Evolutionary conservation across 2,329 filamentous ascomycete genomes (phyloP), one percentile per base, ranked within the genome.

Genomic region (Diaporthe nobilis): DNA sequence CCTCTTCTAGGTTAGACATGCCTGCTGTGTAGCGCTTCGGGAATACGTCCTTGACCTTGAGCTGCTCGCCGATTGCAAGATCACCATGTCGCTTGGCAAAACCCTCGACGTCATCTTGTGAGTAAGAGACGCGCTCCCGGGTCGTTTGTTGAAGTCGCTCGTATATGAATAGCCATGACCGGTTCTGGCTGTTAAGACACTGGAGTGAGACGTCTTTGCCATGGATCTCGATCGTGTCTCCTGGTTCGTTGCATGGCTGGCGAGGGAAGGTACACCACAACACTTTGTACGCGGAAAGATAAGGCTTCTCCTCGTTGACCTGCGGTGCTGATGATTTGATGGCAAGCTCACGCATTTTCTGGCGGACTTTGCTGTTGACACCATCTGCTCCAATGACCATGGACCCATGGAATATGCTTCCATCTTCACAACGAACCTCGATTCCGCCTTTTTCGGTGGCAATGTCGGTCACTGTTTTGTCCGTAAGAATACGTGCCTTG

Each of bases 331-430:
- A 65, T 17, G 53, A 67, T 1, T 78, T 77, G 0, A 78, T 55
- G 0, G 83, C 83, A 0, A 83, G 78, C 4, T 77, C 72, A 25
- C 84, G 82, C 80, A 87, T 84, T 57, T 82, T 80, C 17, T 77
- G 72, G 13, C 85, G 81, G 4, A 82, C 81, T n/a, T 76, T 81
- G 77, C 85, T 86, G 74, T 85, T 83, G 0, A 84, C 83, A 17
- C 86, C 86, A 74, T 88, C 86, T n/a, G 85, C 84, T 7, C 85
- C 86, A 34, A 87, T 79, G 9, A 85, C 74, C 20, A 88, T 77
- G 75, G 83, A 80, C 0, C 84, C 86, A 0, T 75, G 31, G 76
- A 83, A 83, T 0, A 8, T 65, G 17, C 31, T 61, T 25, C 75
- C 71, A n/a, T 76, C 75, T 0, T n/a, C 65, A 20, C 71, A 73